Evolutionary conservation across 208 protist species (phyloP).

Genomic region (Leishmania martiniquensis): DNA sequence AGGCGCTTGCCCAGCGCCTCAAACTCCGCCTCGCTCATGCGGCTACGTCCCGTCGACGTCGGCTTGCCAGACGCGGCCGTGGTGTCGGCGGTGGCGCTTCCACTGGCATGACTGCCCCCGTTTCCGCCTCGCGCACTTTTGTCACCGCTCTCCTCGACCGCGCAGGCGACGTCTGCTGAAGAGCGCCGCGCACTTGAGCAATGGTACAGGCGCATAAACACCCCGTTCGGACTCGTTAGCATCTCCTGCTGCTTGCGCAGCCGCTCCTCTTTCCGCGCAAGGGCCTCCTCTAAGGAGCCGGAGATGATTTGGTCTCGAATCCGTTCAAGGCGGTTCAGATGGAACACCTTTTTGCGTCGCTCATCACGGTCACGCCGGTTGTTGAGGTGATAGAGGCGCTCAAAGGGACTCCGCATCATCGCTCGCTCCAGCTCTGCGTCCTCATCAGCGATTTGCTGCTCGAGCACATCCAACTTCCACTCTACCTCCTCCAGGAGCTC

Average conservation of each 20-base stretch:
- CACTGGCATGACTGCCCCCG: background rate
- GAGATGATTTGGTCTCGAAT: conserved; percentile 55
- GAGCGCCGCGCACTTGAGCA: conserved; percentile 9
- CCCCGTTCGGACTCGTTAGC: conserved; percentile 36
- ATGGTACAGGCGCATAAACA: conserved; percentile 77
- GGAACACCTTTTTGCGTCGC: conserved; percentile 46
- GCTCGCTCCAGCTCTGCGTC: conserved; percentile 36
- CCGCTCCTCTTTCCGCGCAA: conserved; percentile 36
- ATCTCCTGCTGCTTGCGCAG: conserved; percentile 42
- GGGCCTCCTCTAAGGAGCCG: conserved; percentile 47
- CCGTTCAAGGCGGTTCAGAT: conserved; percentile 55
- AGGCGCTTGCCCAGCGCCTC: conserved; percentile 38
- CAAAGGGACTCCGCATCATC: conserved; percentile 59
- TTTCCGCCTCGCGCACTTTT: conserved; percentile 7
- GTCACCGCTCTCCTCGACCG: background rate
- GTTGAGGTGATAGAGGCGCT: conserved; percentile 86
- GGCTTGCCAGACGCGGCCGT: conserved; percentile 14
- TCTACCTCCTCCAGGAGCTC: conserved; percentile 53
- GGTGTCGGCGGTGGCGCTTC: conserved; percentile 15
- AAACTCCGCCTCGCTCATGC: conserved; percentile 16
- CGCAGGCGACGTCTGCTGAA: background rate
- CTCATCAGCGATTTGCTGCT: conserved; percentile 39
- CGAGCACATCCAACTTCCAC: conserved; percentile 43
- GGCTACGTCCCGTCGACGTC: conserved; percentile 15
- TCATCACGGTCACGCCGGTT: conserved; percentile 79